Evolutionary conservation across 106 monocot species (phyloP).

Genomic region (Dactylorhiza incarnata): DNA sequence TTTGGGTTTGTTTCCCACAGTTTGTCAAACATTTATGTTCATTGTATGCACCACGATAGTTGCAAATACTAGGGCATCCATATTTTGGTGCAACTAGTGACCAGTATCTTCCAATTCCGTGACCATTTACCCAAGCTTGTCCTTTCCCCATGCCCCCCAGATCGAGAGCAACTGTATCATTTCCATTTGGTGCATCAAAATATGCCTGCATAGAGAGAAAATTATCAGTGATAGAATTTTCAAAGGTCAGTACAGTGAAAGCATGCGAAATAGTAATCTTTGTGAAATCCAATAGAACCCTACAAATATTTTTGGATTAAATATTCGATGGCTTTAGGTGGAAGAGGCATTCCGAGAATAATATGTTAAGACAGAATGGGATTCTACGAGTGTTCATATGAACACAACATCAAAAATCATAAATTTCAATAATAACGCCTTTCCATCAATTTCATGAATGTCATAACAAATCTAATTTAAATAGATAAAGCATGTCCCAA

Average conservation of each 20-base stretch:
- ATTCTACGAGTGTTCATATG: not conserved
- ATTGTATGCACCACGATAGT: conserved; percentile 84
- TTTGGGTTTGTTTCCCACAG: conserved; percentile 83
- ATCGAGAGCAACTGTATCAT: conserved; percentile 59
- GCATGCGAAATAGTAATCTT: not conserved
- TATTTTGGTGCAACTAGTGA: conserved; percentile 58
- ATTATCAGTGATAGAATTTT: not conserved
- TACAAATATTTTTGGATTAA: not conserved
- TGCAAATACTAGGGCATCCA: conserved; percentile 62
- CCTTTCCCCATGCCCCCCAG: conserved; percentile 93
- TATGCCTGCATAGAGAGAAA: conserved; percentile 39
- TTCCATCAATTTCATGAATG: not conserved
- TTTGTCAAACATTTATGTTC: conserved; percentile 72
- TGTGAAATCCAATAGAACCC: not conserved
- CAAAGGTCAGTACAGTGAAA: not conserved
- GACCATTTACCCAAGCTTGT: conserved; percentile 92
- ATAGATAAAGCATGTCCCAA: not conserved
- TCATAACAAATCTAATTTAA: not conserved
- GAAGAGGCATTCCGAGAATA: not conserved
- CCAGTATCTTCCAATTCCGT: conserved; percentile 88
- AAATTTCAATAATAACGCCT: no score
- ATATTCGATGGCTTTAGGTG: not conserved
- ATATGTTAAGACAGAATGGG: not conserved
- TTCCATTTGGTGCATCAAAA: conserved; percentile 83
- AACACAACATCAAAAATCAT: not conserved